These are phyloP conservation scores for Suillus ampliporus DNA, from an alignment of 768 basidiomycete species.

Conservation along the genomic window DNA sequence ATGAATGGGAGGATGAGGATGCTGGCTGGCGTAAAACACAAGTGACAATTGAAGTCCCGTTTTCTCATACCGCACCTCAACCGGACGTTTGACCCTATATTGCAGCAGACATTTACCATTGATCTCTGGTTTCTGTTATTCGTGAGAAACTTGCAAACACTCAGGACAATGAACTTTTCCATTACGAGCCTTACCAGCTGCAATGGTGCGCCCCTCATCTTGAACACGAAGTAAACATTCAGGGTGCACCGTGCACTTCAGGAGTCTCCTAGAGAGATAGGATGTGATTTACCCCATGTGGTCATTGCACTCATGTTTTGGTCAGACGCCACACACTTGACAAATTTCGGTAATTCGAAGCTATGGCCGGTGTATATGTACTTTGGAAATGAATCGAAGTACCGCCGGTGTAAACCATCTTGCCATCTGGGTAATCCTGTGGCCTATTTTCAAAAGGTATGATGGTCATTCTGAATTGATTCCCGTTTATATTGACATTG, in stretches of 20 bases:
- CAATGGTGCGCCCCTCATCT: too few species aligned
- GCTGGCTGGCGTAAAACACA: neutral
- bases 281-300: constrained; percentile 19
- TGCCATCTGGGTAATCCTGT: constrained; percentile 13
- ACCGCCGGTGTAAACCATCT: constrained; percentile 24
- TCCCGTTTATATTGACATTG: neutral
- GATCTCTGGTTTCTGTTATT: neutral
- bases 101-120: neutral
- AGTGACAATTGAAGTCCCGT: neutral
- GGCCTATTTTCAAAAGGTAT: constrained; percentile 18
- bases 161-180: neutral
- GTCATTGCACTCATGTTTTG: constrained; percentile 21
- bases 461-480: neutral
- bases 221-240: too few species aligned
- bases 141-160: neutral
- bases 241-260: constrained; percentile 25
- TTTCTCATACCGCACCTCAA: neutral
- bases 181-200: neutral
- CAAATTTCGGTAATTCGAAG: constrained; percentile 25
- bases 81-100: neutral
- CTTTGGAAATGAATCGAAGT: constrained; percentile 30
- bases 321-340: constrained; percentile 28
- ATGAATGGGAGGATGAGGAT: neutral
- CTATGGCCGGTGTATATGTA: constrained; percentile 29
- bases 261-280: constrained; percentile 19